A percentile compares a stretch with the other conserved stretches of the same genome.
Evolutionary conservation across 140 eudicot species (phyloP).

Genomic region (Stevia rebaudiana): DNA sequence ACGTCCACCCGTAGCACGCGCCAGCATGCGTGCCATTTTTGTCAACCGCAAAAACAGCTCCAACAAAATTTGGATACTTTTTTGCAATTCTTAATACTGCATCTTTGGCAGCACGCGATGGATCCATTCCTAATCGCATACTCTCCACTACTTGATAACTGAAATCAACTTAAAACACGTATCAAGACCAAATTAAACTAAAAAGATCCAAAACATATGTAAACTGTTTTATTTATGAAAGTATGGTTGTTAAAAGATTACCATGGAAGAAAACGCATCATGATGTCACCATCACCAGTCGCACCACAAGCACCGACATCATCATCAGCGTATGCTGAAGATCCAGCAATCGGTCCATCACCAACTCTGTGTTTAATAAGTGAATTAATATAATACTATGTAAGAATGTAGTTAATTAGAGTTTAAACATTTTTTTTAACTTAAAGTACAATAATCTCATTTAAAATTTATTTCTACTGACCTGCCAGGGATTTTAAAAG

Average conservation of each 20-base stretch:
- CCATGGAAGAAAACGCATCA: conserved; percentile 99
- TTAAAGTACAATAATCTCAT: neutral
- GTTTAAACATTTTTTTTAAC: neutral
- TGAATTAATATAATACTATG: neutral
- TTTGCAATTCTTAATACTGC: conserved; percentile 72
- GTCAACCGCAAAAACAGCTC: conserved; percentile 79
- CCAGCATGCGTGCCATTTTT: conserved; percentile 85
- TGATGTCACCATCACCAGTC: conserved; percentile 93
- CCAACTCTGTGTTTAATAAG: conserved; percentile 64
- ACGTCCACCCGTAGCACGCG: conserved; percentile 93
- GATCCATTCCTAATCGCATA: conserved; percentile 90
- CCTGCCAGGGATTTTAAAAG: conserved; percentile 95
- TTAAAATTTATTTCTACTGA: conserved; percentile 11
- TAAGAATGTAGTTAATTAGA: neutral
- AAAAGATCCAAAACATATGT: neutral
- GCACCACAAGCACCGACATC: conserved; percentile 99
- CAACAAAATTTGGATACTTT: conserved; percentile 70
- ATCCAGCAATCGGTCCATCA: conserved; percentile 95
- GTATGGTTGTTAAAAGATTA: conserved; percentile 25
- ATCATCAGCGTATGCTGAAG: conserved; percentile 83
- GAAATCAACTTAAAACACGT: conserved; percentile 5
- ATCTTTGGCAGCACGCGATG: conserved; percentile 75
- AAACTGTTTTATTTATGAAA: neutral
- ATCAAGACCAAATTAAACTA: conserved; percentile 1
- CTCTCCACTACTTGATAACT: conserved; percentile 98